phyloP scores from a whole-genome alignment of 2,329 filamentous ascomycete genomes.

The Pseudogymnoascus sp. region DNA sequence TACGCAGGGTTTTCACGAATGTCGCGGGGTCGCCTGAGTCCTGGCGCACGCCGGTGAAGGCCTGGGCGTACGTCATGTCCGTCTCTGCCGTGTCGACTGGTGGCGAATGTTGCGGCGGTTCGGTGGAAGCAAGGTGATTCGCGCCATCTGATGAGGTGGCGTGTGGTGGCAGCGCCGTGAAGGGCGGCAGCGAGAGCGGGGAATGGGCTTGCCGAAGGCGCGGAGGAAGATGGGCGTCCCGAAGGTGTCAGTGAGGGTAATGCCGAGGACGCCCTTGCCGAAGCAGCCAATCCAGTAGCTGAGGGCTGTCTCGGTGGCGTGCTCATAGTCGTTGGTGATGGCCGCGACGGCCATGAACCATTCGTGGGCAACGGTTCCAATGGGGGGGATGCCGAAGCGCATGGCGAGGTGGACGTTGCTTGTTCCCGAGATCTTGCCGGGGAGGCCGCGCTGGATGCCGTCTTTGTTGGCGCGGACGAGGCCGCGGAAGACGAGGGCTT shows the following conservation, averaged over 20 bases:
- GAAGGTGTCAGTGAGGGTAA: constrained; percentile 94
- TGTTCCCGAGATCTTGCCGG: constrained; percentile 75
- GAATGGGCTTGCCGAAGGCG: constrained; percentile 68
- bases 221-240: constrained; percentile 84
- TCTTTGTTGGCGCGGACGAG: constrained; percentile 73
- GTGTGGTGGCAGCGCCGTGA: constrained; percentile 33
- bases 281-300: constrained; percentile 89
- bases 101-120: constrained; percentile 33
- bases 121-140: constrained; percentile 31
- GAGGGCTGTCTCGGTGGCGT: constrained; percentile 77
- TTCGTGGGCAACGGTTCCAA: constrained; percentile 91
- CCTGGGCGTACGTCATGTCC: constrained; percentile 53
- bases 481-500: constrained; percentile 84
- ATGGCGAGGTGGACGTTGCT: constrained; percentile 97
- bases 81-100: constrained; percentile 33
- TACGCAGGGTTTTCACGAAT: constrained; percentile 58
- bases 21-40: constrained; percentile 64
- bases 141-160: constrained; percentile 30
- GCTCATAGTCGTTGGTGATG: constrained; percentile 76
- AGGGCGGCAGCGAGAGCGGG: constrained; percentile 36
- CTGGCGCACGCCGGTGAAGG: constrained; percentile 63
- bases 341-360: constrained; percentile 99
- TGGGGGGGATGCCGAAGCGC: constrained; percentile 76
- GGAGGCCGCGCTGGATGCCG: constrained; percentile 54
- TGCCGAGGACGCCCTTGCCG: constrained; percentile 73